Evolutionary conservation across 345 rosid genomes (phyloP), one percentile per base, ranked within the genome.

Genomic region (Bruguiera sexangula): DNA sequence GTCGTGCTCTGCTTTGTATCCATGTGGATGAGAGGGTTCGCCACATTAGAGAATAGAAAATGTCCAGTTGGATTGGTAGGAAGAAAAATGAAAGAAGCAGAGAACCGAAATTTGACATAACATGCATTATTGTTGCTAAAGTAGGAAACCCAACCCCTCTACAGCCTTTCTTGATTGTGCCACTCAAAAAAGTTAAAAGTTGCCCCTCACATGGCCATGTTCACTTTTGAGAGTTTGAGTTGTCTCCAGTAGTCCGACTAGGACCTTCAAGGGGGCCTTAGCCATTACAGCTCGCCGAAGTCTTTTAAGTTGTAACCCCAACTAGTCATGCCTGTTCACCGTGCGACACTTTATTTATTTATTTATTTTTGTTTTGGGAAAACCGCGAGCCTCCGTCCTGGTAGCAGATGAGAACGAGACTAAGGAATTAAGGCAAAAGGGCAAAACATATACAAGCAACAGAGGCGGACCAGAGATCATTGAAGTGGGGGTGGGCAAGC

Each of bases 161-260:
- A 10, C 51, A 65, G 70, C 63, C 70, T 79, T 70, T 43, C 18
- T 70, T 63, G 62, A 76, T 69, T 54, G 60, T 67, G 57, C 57
- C 66, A 65, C 68, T 51, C 69, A 48, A 63, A 79, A 73, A 73
- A 68, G 80, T 36, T 65, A 81, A 78, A 78, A 85, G 84, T 80
- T 78, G 78, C 74, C 22, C 56, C 37, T 77, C 89, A 83, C 87
- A 80, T 82, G 87, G 82, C 75, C 67, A 19, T 51, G 65, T 73
- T 62, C 60, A 65, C 80, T 79, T 79, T 75, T 75, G 60, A 24
- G 65, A 67, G 34, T 60, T 60, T 75, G 30, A 52, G 60, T 68
- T 8, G 66, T 70, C 71, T 72, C 57, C 51, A 64, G 66, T 29
- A 20, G 53, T 66, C 64, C 37, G 65, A 62, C 73, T 62, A 27